Conservation (phyloP, 2,329 filamentous ascomycete species). For the Trichoderma guizhouense region DNA sequence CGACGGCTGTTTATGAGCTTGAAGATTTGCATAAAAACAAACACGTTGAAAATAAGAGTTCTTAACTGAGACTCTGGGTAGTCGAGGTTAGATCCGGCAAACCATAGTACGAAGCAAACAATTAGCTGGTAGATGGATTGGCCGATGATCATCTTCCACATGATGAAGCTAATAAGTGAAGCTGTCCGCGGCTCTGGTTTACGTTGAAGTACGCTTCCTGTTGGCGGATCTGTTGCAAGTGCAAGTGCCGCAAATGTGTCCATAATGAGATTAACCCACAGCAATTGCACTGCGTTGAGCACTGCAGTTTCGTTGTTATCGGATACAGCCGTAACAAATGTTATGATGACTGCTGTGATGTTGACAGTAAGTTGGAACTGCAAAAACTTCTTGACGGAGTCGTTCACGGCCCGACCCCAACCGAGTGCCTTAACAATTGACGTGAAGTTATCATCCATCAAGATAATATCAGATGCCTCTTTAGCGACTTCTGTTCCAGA, state of each 20-base stretch:
- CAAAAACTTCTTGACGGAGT: slow-evolving; percentile 65
- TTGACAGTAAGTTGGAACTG: slow-evolving; percentile 69
- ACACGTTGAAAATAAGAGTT: slow-evolving; percentile 62
- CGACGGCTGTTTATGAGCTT: slow-evolving; percentile 64
- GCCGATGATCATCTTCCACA: slow-evolving; percentile 66
- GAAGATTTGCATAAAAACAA: slow-evolving; percentile 72
- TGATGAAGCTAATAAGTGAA: slow-evolving; percentile 62
- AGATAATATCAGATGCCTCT: slow-evolving; percentile 65
- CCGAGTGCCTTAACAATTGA: slow-evolving; percentile 65
- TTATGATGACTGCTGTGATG: slow-evolving; percentile 63
- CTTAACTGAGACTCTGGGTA: slow-evolving; percentile 28
- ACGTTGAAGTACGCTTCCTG: slow-evolving; percentile 54
- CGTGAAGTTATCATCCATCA: slow-evolving; percentile 64
- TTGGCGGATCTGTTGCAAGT: slow-evolving; percentile 61
- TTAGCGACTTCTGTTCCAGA: slow-evolving; percentile 66
- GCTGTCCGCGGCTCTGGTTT: slow-evolving; percentile 59
- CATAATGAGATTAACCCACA: slow-evolving; percentile 71
- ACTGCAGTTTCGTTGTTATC: slow-evolving; percentile 54
- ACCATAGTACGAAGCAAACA: slow-evolving; percentile 58
- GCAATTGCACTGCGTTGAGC: slow-evolving; percentile 62
- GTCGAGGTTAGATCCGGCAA: slow-evolving; percentile 53
- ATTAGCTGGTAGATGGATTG: slow-evolving; percentile 59
- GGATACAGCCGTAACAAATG: slow-evolving; percentile 61
- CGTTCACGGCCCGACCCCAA: slow-evolving; percentile 68
- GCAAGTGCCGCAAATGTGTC: slow-evolving; percentile 65